Evolutionary conservation across 1,284 basidiomycete species (phyloP), one percentile per base, ranked within the genome.

Genomic region (Apiotrichum gracile): DNA sequence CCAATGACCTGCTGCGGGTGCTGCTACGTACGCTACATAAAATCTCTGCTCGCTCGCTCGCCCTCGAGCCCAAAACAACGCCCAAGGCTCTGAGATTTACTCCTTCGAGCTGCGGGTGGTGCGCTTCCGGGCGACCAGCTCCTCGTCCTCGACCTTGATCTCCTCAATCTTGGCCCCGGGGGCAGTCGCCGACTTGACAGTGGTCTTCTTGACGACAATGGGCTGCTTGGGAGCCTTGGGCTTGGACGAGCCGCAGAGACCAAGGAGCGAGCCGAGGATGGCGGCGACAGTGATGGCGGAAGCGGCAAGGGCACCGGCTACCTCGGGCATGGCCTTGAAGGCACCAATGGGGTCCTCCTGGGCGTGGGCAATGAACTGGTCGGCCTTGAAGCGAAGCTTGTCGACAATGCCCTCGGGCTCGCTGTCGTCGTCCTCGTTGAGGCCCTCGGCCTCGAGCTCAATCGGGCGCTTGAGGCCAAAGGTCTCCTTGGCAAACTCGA

Each of bases 311-410:
- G 83, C 86, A 50, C 81, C 86, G 64, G 85, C 90, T 53, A 88
- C 88, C 75, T 91, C 86, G 50, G 91, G 91, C 78, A 87, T 86
- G 64, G 79, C 78, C 72, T 89, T 88, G 70, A 90, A 79, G 77
- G 87, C 93, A 55, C 78, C 82, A 64, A 61, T 44, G 39, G 65
- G 57, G 63, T 72, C 66, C 27, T 59, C 60, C 45, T 62, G 59
- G 40, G 60, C 62, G 51, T 72, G 66, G 52, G 66, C 65, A 66
- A 71, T 60, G 61, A 76, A 75, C 60, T 73, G 67, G 61, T 69
- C 68, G 40, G 71, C 64, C 63, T 69, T 69, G 50, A 73, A 53
- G 46, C 67, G 62, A 49, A 68, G 50, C 61, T 69, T 66, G 55
- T 75, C 73, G 25, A 70, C 55, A 29, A 69, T 60, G 27, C 62